Conservation (phyloP, 306 rosid genomes). For the Elaeagnus macrophylla region DNA sequence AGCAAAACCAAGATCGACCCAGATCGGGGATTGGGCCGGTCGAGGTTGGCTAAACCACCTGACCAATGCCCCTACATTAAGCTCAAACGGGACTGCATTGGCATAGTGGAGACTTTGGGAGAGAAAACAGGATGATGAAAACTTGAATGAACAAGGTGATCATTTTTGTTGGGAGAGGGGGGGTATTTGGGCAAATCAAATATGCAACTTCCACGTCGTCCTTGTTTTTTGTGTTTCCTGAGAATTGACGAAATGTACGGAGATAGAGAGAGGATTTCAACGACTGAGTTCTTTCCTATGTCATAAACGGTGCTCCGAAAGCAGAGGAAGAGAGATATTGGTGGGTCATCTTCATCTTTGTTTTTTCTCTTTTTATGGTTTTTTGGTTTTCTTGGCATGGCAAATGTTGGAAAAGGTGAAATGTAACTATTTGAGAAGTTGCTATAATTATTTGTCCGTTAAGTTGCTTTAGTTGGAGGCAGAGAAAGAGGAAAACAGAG, state of each 20-base stretch:
- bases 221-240: not conserved
- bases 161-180: constrained; percentile 16
- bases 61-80: constrained; percentile 34
- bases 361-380: not conserved
- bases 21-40: constrained; percentile 28
- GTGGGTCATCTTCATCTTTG: constrained; percentile 43
- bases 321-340: constrained; percentile 30
- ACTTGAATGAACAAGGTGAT: not conserved
- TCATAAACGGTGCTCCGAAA: constrained; percentile 38
- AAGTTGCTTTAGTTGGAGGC: constrained; percentile 1
- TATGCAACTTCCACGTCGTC: no score
- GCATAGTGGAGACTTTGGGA: not conserved
- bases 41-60: not conserved
- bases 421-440: constrained; percentile 41
- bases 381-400: constrained; percentile 16
- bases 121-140: not conserved
- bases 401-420: constrained; percentile 35
- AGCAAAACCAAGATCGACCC: constrained; percentile 16
- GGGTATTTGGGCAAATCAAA: no score
- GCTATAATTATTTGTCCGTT: constrained; percentile 23
- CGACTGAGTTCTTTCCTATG: not conserved
- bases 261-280: not conserved
- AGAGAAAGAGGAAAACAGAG: not conserved
- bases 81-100: constrained; percentile 27
- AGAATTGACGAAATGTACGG: constrained; percentile 26